Conservation (phyloP, 2,329 filamentous ascomycete genomes). For the Ophiosphaerella korrae region DNA sequence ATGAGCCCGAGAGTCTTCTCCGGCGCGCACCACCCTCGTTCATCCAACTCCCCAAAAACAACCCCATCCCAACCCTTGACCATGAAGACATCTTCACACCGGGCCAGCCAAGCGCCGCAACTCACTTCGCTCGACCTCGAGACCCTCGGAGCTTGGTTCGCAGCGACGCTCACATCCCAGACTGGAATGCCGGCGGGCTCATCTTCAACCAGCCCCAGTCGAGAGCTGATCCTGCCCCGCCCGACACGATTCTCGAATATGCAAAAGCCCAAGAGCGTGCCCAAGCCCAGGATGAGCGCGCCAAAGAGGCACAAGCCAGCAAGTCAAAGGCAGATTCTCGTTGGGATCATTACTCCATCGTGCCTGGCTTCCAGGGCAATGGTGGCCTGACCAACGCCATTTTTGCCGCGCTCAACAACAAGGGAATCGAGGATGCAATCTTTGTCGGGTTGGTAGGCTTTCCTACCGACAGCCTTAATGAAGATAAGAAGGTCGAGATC, state of each 20-base stretch:
- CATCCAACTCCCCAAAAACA: conserved; percentile 45
- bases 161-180: conserved; percentile 74
- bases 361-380: conserved; percentile 87
- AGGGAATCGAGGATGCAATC: conserved; percentile 73
- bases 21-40: conserved; percentile 34
- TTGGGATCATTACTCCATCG: conserved; percentile 81
- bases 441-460: conserved; percentile 94
- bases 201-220: conserved; percentile 78
- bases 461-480: conserved; percentile 83
- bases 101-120: conserved; percentile 49
- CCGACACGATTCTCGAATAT: conserved; percentile 75
- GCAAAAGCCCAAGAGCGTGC: conserved; percentile 53
- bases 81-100: conserved; percentile 55
- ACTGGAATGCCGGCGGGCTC: conserved; percentile 71
- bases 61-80: conserved; percentile 37
- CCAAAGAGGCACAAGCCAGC: conserved; percentile 14
- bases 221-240: conserved; percentile 73
- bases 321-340: conserved; percentile 47
- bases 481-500: conserved; percentile 80
- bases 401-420: conserved; percentile 73
- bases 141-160: conserved; percentile 64
- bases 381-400: conserved; percentile 89
- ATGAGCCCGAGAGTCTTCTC: conserved; percentile 48
- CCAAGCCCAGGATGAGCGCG: conserved; percentile 31
- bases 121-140: conserved; percentile 59